Evolutionary conservation across 805 yeast genomes (phyloP), one percentile per base, ranked within the genome.

Genomic region (Isabelozyma rhagii): DNA sequence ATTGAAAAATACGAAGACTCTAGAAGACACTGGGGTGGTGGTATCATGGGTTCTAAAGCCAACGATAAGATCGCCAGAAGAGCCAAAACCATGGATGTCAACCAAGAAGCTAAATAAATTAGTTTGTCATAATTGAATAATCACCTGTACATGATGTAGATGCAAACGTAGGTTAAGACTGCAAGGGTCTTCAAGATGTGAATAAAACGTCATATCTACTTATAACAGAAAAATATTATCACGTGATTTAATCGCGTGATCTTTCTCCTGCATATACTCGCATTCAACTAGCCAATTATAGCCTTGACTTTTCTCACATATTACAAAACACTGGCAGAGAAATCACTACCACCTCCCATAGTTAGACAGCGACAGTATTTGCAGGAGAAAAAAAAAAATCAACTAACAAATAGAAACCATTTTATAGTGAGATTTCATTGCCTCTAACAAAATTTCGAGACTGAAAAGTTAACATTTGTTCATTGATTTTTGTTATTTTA

Each of bases 21-120:
- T 73, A 93, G 96, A 85, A 91, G 89, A 81, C 96, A 90, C 87
- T 93, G 99, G 99, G 98, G 98, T 84, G 99, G 99, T 84, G 99
- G 99, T 84, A 72, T 90, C 77, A 81, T 94, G 84, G 97, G 98
- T 77, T 80, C 87, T 66, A 94, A 93, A 83, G 90, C 97, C 69
- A 83, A 82, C 69, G 94, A 85, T 71, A 89, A 87, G 82, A 72
- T 75, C 59, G 92, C 83, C 66, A 89, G 88, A 85, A 84, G 75
- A 70, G 85, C 83, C 60, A 84, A 79, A 78, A 77, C 79, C 64
- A 62, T 78, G 63, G 72, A 64, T 51, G 66, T 63, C 46, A 52
- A 59, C 25, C 3, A 10, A 27, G 45, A 43, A 43, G 4, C 45
- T 43, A 43, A 43, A 43, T 43, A 43, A 43, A 5, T 15, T 43